phyloP scores from a whole-genome alignment of 345 rosid species.

The Cardamine resedifolia region DNA sequence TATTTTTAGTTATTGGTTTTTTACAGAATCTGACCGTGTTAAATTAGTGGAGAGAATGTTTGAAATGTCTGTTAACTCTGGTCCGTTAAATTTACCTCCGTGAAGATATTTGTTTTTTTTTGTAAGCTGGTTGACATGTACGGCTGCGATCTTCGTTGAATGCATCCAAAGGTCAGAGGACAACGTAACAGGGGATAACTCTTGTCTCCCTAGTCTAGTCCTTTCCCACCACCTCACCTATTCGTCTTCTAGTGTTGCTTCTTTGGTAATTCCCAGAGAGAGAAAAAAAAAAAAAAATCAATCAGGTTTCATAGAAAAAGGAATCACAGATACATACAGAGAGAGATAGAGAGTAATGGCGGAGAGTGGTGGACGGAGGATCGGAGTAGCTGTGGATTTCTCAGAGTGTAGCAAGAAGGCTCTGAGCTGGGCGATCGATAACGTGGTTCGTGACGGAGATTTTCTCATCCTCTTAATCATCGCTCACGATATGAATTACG shows the following conservation, averaged over 20 bases:
- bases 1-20: not conserved
- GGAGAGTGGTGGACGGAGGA: constrained; percentile 47
- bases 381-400: constrained; percentile 90
- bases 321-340: not conserved
- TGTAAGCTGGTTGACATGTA: constrained; percentile 1
- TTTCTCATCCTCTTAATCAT: constrained; percentile 68
- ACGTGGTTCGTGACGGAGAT: constrained; percentile 76
- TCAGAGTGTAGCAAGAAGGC: constrained; percentile 84
- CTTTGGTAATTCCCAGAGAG: not conserved
- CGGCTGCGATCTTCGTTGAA: constrained; percentile 15
- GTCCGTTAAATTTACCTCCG: constrained; percentile 1
- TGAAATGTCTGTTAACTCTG: constrained; percentile 4
- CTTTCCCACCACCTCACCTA: not conserved
- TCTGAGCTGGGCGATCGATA: constrained; percentile 80
- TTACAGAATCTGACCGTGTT: not conserved
- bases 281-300: not conserved
- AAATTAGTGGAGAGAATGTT: not conserved
- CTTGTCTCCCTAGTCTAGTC: not conserved
- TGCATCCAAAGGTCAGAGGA: constrained; percentile 10
- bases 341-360: constrained; percentile 47
- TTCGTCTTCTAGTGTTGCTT: constrained; percentile 3
- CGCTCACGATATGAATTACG: constrained; percentile 56
- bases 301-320: not conserved
- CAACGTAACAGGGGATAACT: not conserved
- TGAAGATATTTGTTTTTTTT: constrained; percentile 15